Base-by-base conservation (phyloP, 2,329 filamentous ascomycete species). In the Chaetomium strumarium region DNA sequence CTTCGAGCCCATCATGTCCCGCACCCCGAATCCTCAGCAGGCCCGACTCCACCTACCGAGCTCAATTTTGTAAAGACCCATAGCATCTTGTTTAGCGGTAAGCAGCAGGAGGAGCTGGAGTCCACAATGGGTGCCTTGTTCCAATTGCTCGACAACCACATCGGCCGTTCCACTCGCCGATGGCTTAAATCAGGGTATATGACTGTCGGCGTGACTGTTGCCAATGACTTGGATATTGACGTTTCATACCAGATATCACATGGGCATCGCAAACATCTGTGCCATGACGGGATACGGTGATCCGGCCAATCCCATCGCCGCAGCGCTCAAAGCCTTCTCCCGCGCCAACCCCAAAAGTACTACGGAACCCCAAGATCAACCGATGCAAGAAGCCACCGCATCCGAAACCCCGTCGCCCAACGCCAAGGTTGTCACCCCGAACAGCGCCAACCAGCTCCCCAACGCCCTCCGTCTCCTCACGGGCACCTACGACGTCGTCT, bases 41-140 rank as follows among this genome's bases (percentile, higher is more conserved):
- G 65, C 67, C 2, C 64, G 71, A 17, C 60, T 75, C 63, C 64
- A 3, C 58, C 72, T 1, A 69, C 82, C 1, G 85, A 90, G 55
- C 71, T 77, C 0, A 72, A 73, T 0, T 88, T 84, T 53, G 80
- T 89, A 13, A 80, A 77, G 5, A 72, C 78, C 0, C 84, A 89
- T 55, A 85, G 77, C 0, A 75, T 85, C 8, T 67, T 88, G 0
- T 88, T 88, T 46, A 78, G 76, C 0, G 71, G 72, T 1, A 74
- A 74, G 20, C 65, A 70, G 1, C 59, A 68, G 1, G 74, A 80
- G 0, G 71, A 70, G 5, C 77, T 84, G 17, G 62, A 73, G 0
- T 44, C 65, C 0, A 72, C 76, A 0, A 69, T 72, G n/a, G 55
- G 67, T 0, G 72, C 77, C 1, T 87, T 86, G 38, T 60, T 82